phyloP scores from a whole-genome alignment of 768 basidiomycete genomes.

The Suillus occidentalis region DNA sequence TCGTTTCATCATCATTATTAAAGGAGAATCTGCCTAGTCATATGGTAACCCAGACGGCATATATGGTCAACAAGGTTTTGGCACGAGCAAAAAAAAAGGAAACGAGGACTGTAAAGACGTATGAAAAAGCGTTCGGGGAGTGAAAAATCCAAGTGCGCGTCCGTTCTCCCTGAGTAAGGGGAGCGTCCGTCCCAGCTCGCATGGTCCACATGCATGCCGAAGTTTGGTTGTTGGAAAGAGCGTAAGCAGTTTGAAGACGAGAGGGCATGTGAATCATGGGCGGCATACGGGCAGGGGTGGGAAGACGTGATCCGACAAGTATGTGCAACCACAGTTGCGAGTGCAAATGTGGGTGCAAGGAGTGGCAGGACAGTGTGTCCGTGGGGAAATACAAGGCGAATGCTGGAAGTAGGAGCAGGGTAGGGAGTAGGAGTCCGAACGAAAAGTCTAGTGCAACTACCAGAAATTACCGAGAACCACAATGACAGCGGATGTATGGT shows the following conservation, averaged over 20 bases:
- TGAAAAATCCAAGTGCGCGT: conserved; percentile 21
- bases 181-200: conserved; percentile 24
- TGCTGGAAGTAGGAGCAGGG: conserved; percentile 22
- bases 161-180: conserved; percentile 20
- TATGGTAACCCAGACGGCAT: conserved; percentile 27
- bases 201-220: conserved; percentile 22
- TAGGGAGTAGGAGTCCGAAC: conserved; percentile 18
- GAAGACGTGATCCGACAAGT: conserved; percentile 22
- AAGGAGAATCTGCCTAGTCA: conserved; percentile 23
- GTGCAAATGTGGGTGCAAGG: conserved; percentile 32
- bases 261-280: conserved; percentile 15
- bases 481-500: conserved; percentile 20
- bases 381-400: conserved; percentile 13
- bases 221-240: conserved; percentile 13
- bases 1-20: conserved; percentile 27
- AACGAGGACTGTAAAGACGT: conserved; percentile 14
- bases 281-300: conserved; percentile 16
- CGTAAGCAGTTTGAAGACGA: conserved; percentile 6
- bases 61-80: conserved; percentile 11
- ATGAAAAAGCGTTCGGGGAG: conserved; percentile 9
- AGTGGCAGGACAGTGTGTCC: conserved; percentile 20
- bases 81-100: conserved; percentile 15
- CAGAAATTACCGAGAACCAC: conserved; percentile 27
- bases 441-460: conserved; percentile 21
- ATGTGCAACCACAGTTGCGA: conserved; percentile 16